Evolutionary conservation across 257 asterid genomes (phyloP).

Genomic region (Lycium barbarum): DNA sequence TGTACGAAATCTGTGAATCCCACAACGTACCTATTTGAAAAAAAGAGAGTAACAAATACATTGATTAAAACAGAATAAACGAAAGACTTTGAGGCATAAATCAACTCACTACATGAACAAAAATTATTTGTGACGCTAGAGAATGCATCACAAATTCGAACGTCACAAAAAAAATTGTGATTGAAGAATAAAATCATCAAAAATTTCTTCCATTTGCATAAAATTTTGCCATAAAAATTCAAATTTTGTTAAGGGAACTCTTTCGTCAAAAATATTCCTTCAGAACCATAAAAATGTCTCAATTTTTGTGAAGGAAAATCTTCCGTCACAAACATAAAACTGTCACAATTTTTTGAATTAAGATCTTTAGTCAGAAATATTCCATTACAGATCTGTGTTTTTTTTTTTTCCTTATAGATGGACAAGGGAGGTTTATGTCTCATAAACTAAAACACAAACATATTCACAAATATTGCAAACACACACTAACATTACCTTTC

Average conservation of each 20-base stretch:
- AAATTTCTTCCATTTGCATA: not conserved
- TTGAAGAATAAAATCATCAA: not conserved
- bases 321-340: not conserved
- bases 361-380: not conserved
- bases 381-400: not conserved
- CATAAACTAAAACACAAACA: not conserved
- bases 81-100: not conserved
- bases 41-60: not conserved
- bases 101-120: not conserved
- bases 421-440: not conserved
- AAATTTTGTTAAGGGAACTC: not conserved
- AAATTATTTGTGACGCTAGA: not conserved
- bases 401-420: not conserved
- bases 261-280: not conserved
- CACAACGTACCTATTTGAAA: constrained; percentile 40
- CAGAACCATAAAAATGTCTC: not conserved
- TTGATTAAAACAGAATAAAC: not conserved
- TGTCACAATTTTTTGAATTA: not conserved
- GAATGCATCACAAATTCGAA: not conserved
- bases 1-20: constrained; percentile 82
- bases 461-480: not conserved
- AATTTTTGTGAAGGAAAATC: not conserved
- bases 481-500: constrained; percentile 36
- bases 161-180: not conserved
- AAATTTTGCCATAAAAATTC: not conserved